Evolutionary conservation across 1,284 basidiomycete genomes (phyloP).

Genomic region (Erythrobasidium hasegawianum): DNA sequence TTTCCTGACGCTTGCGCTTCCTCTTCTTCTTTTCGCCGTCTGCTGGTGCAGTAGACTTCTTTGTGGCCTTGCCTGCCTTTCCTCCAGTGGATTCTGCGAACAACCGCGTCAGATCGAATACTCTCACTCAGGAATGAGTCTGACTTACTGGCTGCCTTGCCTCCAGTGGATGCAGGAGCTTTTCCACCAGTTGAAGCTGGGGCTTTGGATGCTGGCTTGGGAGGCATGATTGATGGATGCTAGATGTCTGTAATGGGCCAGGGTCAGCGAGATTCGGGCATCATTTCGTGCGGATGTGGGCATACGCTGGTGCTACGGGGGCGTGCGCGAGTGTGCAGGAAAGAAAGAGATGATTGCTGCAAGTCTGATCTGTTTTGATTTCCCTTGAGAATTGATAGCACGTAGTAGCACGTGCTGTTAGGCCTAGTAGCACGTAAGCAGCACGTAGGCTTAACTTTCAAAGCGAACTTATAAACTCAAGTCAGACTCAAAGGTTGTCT

Average conservation of each 20-base stretch:
- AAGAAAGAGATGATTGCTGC: constrained; percentile 8
- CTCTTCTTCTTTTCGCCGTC: constrained; percentile 63
- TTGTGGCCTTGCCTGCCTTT: constrained; percentile 32
- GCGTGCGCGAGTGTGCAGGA: constrained; percentile 7
- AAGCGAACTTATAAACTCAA: no score
- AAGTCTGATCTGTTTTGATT: no score
- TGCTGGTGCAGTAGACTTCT: constrained; percentile 31
- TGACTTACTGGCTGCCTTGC: constrained; percentile 36
- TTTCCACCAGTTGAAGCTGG: constrained; percentile 34
- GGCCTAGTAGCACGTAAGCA: no score
- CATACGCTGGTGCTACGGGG: neutral
- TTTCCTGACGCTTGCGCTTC: constrained; percentile 65
- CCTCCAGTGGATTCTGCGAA: constrained; percentile 33
- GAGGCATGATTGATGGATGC: constrained; percentile 20
- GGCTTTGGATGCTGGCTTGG: constrained; percentile 35
- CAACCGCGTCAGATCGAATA: neutral
- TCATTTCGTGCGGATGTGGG: neutral
- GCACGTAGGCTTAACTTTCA: no score
- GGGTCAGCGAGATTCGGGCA: neutral
- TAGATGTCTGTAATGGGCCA: neutral
- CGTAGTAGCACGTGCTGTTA: no score
- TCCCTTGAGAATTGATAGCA: no score
- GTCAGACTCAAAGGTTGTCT: no score
- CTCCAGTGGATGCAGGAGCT: constrained; percentile 35
- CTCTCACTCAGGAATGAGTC: neutral